Conservation (phyloP, 2,329 filamentous ascomycete species). For the Aspergillus pseudoterreus region DNA sequence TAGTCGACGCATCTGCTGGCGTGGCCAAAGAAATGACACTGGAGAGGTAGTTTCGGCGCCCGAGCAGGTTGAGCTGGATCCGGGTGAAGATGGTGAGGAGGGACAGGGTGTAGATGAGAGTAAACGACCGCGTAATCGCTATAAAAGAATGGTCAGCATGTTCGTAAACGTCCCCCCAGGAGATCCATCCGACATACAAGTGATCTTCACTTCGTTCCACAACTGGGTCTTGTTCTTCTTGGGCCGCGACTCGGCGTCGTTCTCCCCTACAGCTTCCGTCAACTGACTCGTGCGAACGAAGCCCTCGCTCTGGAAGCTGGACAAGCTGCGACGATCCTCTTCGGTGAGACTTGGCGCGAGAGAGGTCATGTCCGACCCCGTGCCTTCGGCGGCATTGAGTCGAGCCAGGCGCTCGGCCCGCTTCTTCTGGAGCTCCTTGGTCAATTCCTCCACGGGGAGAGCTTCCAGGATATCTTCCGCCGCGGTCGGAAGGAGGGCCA, state of each 20-base stretch:
- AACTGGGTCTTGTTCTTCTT: slow-evolving; percentile 87
- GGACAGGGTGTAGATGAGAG: slow-evolving; percentile 84
- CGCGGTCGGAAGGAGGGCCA: slow-evolving; percentile 89
- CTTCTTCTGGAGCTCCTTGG: slow-evolving; percentile 90
- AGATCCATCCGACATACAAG: slow-evolving; percentile 56
- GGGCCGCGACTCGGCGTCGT: slow-evolving; percentile 44
- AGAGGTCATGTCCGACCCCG: slow-evolving; percentile 55
- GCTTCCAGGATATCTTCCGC: slow-evolving; percentile 84
- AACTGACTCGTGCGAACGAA: slow-evolving; percentile 80
- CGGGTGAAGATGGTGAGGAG: slow-evolving; percentile 88
- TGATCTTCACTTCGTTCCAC: slow-evolving; percentile 97
- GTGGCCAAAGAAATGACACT: slow-evolving; percentile 89
- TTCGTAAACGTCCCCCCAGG: neutral
- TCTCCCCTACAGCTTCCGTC: slow-evolving; percentile 52
- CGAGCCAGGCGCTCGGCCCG: slow-evolving; percentile 69
- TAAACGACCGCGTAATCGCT: slow-evolving; percentile 90
- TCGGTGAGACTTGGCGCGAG: slow-evolving; percentile 68
- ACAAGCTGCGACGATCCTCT: slow-evolving; percentile 75
- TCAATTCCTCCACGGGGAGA: slow-evolving; percentile 87
- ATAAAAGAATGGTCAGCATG: slow-evolving; percentile 13
- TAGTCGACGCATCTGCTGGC: slow-evolving; percentile 67
- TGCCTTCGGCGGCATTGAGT: slow-evolving; percentile 53
- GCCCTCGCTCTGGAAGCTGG: slow-evolving; percentile 73
- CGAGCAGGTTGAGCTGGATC: slow-evolving; percentile 94
- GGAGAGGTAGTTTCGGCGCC: slow-evolving; percentile 89